Conservation (phyloP, 768 basidiomycete species). For the Sarcomyxa edulis region DNA sequence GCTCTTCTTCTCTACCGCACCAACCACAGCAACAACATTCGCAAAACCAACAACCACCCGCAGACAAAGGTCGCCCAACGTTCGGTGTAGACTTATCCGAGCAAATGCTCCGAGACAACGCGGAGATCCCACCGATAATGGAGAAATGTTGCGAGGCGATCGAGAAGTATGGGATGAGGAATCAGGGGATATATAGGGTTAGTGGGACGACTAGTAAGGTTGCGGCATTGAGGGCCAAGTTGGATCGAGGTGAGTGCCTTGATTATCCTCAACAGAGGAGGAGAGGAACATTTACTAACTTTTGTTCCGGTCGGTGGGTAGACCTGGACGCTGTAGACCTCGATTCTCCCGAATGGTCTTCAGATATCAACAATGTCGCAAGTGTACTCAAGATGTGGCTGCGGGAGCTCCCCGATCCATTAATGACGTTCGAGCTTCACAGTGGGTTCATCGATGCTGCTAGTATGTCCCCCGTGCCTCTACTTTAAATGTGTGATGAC, state of each 20-base stretch:
- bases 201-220: slow-evolving; percentile 90
- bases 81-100: slow-evolving; percentile 92
- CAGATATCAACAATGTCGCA: slow-evolving; percentile 95
- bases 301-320: slow-evolving; percentile 16
- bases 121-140: slow-evolving; percentile 84
- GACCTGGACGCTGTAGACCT: slow-evolving; percentile 88
- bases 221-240: slow-evolving; percentile 67
- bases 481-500: slow-evolving; percentile 3
- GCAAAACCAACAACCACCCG: not conserved
- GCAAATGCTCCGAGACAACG: slow-evolving; percentile 88
- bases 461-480: slow-evolving; percentile 46
- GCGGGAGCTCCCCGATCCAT: slow-evolving; percentile 90
- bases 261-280: slow-evolving; percentile 3
- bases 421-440: slow-evolving; percentile 80
- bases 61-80: slow-evolving; percentile 70
- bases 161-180: slow-evolving; percentile 79
- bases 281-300: slow-evolving; percentile 1
- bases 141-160: slow-evolving; percentile 89
- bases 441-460: slow-evolving; percentile 94
- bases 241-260: slow-evolving; percentile 69
- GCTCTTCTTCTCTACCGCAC: slow-evolving; percentile 13
- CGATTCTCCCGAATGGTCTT: slow-evolving; percentile 83
- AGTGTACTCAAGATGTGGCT: slow-evolving; percentile 95
- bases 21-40: not conserved
- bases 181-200: slow-evolving; percentile 90